These are phyloP conservation scores for Yamagishiella unicocca DNA, from an alignment of 139 green algal genomes.

Conservation along the genomic window DNA sequence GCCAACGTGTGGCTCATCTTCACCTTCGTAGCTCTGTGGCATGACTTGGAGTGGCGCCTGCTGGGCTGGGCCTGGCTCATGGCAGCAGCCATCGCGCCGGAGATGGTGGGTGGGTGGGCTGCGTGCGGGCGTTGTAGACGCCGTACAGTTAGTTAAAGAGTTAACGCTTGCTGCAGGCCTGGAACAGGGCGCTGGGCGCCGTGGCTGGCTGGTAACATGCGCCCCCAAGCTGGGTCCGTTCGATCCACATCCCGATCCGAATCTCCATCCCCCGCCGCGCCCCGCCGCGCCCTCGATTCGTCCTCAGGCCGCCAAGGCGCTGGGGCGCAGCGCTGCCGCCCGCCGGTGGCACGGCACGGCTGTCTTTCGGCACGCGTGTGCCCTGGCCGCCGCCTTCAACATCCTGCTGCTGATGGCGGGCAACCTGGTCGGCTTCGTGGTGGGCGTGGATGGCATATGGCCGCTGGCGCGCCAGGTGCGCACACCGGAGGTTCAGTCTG, in stretches of 20 bases:
- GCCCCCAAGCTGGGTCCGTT: too few species aligned
- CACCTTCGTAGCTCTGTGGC: slow-evolving; percentile 96
- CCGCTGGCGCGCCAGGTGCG: slow-evolving; percentile 65
- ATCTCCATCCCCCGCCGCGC: neutral
- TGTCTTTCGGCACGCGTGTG: slow-evolving; percentile 63
- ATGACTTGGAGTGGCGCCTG: slow-evolving; percentile 91
- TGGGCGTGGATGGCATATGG: slow-evolving; percentile 65
- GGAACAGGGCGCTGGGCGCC: too few species aligned
- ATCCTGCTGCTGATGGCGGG: slow-evolving; percentile 84
- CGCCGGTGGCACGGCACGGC: neutral
- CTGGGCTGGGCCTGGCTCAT: slow-evolving; percentile 91
- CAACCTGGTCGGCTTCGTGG: slow-evolving; percentile 90
- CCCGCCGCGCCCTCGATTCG: neutral
- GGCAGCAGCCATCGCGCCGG: slow-evolving; percentile 75
- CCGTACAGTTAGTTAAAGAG: too few species aligned
- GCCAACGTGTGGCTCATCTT: slow-evolving; percentile 94
- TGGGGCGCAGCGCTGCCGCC: neutral
- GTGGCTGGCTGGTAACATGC: too few species aligned
- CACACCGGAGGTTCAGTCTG: too few species aligned
- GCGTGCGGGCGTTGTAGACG: neutral
- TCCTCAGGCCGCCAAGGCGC: slow-evolving; percentile 29
- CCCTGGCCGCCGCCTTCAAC: slow-evolving; percentile 67
- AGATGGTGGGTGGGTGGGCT: slow-evolving; percentile 64
- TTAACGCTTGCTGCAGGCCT: too few species aligned
- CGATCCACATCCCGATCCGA: too few species aligned